Base-by-base conservation (phyloP, 768 basidiomycete genomes). In the Lactarius sanguifluus region DNA sequence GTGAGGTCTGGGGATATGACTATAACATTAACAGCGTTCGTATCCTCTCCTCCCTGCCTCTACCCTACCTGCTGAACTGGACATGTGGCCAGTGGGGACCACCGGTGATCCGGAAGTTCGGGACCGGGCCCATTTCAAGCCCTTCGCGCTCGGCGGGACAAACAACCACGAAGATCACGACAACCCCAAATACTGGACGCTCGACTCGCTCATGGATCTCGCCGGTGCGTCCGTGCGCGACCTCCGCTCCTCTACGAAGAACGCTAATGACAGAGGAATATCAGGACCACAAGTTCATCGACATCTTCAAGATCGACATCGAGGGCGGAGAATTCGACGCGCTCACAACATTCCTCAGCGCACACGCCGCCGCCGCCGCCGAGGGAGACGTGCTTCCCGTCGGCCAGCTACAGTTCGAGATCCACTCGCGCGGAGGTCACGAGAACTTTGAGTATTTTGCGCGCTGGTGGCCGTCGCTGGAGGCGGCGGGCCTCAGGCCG, bases 351-450 rank as follows among this genome's bases (percentile, higher is more conserved):
- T 74, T 86, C 55, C 72, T 86, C 59, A 75, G 78, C 80, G 18
- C 88, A 5, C 34, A 16, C 4, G 32, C 32, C 32, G 32, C 30
- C 40, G 8, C 23, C n/a, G n/a, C n/a, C 63, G 38, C 10, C 38
- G 55, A 40, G 6, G 25, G 23, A 3, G 57, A 36, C 2, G 57
- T 62, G 0, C 75, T 91, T 3, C 89, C 89, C 13, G 85, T 91
- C 73, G 88, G 87, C 32, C 89, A 90, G 73, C 81, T 91, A 23
- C 85, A 86, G 71, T 78, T 91, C n/a, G 88, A 90, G 74, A 78
- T 91, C 45, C 89, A 91, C 72, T 68, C 74, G 13, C 74, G 75
- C 72, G 72, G 73, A 52, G 73, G 73, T 62, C 72, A 69, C 34
- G 71, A 64, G 69, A 75, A 72, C 45, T 86, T 87, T 74, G 73